Evolutionary conservation across 2,329 filamentous ascomycete species (phyloP).

Genomic region (Colletotrichum cereale): DNA sequence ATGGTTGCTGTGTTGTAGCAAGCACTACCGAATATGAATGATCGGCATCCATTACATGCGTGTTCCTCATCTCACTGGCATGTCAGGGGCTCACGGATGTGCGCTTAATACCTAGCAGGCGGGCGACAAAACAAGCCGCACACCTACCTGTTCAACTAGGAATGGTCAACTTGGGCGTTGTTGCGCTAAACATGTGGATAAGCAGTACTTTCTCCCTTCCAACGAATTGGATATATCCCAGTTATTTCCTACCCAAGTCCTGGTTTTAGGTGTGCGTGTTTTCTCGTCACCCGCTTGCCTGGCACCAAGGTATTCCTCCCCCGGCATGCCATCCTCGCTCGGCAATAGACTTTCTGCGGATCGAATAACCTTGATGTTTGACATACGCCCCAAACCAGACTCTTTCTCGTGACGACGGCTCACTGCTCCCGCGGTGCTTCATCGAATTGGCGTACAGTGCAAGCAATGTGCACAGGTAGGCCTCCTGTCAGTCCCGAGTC

Average conservation of each 20-base stretch:
- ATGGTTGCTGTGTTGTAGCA: constrained; percentile 3
- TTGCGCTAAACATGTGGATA: no score
- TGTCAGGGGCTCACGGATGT: constrained; percentile 9
- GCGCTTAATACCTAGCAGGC: no score
- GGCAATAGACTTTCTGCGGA: not conserved
- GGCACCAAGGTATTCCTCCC: not conserved
- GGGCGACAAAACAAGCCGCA: no score
- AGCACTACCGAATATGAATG: not conserved
- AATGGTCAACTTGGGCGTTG: no score
- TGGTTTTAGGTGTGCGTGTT: no score
- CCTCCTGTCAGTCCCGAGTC: not conserved
- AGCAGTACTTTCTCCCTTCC: no score
- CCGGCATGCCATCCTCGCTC: not conserved
- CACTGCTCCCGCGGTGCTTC: not conserved
- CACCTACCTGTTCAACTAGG: no score
- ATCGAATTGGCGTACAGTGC: not conserved
- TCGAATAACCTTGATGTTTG: not conserved
- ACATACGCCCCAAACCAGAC: not conserved
- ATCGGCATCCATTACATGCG: not conserved
- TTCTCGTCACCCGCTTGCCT: not conserved
- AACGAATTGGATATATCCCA: no score
- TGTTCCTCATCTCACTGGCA: not conserved
- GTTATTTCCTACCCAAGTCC: no score
- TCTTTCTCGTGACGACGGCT: not conserved
- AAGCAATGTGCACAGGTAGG: not conserved